Evolutionary conservation across 306 rosid species (phyloP).

Genomic region (Casuarina equisetifolia): DNA sequence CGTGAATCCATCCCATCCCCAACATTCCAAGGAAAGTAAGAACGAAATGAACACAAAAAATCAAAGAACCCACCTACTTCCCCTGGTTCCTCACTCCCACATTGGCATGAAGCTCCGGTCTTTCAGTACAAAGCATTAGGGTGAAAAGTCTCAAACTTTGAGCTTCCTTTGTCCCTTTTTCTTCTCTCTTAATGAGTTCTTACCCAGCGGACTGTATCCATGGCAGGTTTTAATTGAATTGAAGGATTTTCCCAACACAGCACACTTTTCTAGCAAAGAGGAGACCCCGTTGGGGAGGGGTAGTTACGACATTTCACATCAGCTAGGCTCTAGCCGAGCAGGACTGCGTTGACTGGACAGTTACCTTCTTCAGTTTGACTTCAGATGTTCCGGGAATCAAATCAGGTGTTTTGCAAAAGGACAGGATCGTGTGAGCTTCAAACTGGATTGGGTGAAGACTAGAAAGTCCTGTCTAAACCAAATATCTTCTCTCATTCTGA

Average conservation of each 20-base stretch:
- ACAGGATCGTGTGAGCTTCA: background rate
- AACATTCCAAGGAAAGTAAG: background rate
- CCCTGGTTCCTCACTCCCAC: background rate
- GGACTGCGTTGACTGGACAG: constrained; percentile 10
- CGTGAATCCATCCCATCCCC: background rate
- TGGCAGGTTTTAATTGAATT: constrained; percentile 8
- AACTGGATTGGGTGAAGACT: background rate
- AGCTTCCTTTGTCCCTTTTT: background rate
- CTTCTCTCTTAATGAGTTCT: background rate
- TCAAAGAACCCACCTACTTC: constrained; percentile 11
- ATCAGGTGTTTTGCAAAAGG: no score
- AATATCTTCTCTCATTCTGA: background rate
- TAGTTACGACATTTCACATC: background rate
- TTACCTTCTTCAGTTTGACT: constrained; percentile 9
- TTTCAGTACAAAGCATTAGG: background rate
- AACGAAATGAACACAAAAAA: background rate
- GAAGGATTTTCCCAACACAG: constrained; percentile 5
- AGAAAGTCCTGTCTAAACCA: background rate
- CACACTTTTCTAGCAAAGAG: constrained; percentile 5
- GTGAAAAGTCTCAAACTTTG: background rate
- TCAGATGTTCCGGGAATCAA: background rate
- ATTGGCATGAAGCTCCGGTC: background rate
- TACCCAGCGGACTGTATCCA: background rate
- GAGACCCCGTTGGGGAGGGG: background rate
- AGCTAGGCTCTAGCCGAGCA: background rate